Conservation (phyloP, 345 rosid species). For the Syzygium jambos region DNA sequence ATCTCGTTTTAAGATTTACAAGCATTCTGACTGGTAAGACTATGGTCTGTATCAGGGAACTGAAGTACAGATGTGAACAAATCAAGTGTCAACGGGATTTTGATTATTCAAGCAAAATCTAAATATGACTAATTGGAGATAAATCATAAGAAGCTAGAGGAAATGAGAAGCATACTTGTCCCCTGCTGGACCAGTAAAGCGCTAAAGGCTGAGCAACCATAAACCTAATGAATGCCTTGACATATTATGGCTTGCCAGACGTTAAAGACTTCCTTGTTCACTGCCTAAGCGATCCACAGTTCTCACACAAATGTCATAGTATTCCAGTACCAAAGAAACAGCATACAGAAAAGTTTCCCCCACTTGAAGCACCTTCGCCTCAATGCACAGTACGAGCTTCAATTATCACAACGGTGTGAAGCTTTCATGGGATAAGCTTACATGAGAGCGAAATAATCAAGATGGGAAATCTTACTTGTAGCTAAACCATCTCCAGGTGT, state of each 20-base stretch:
- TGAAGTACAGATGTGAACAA: background rate
- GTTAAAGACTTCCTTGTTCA: background rate
- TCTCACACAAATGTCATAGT: background rate
- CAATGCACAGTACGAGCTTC: background rate
- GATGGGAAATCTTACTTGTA: background rate
- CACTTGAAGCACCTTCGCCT: background rate
- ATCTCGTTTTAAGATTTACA: background rate
- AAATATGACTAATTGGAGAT: background rate
- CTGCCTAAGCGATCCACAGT: background rate
- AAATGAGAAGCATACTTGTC: background rate
- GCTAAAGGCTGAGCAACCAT: background rate
- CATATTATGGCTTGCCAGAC: background rate
- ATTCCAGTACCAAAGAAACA: background rate
- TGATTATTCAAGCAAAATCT: background rate
- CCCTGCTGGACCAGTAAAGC: background rate
- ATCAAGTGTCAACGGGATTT: background rate
- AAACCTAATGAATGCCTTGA: background rate
- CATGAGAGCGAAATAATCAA: background rate
- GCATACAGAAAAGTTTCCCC: background rate
- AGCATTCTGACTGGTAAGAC: background rate
- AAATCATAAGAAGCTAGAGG: background rate
- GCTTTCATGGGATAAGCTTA: background rate
- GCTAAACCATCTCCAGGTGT: slow-evolving; percentile 1
- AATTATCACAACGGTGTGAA: background rate
- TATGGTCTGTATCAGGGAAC: background rate